Conservation (phyloP, 2,329 filamentous ascomycete genomes). For the Fusarium albosuccineum region DNA sequence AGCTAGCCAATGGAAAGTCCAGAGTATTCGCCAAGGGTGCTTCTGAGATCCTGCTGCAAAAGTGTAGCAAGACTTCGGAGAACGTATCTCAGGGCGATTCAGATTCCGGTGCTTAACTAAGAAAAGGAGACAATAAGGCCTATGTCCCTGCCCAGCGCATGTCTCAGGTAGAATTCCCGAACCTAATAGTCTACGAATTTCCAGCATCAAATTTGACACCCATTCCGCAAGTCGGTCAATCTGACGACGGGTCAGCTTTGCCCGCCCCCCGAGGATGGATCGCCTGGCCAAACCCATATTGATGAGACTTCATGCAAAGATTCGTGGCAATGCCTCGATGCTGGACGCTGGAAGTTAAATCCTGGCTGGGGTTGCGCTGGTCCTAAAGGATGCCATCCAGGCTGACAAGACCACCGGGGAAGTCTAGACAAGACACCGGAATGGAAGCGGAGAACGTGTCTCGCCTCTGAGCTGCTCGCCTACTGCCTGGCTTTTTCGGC, state of each 20-base stretch:
- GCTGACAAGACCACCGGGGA: neutral
- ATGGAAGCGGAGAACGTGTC: neutral
- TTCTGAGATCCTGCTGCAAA: constrained; percentile 66
- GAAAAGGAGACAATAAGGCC: no score
- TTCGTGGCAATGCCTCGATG: constrained; percentile 47
- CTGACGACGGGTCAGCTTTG: constrained; percentile 20
- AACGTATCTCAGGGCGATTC: constrained; percentile 70
- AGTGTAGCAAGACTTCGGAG: constrained; percentile 61
- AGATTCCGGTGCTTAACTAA: no score
- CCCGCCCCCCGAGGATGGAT: constrained; percentile 22
- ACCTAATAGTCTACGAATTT: no score
- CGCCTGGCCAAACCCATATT: constrained; percentile 33
- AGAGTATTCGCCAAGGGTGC: constrained; percentile 68
- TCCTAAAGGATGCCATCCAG: no score
- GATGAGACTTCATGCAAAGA: constrained; percentile 47
- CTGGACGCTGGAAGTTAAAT: constrained; percentile 8
- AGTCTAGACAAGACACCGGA: neutral
- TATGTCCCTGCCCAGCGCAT: no score
- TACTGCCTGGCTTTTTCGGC: no score
- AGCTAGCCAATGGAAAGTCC: constrained; percentile 57
- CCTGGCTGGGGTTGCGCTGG: constrained; percentile 38
- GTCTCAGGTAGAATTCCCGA: no score
- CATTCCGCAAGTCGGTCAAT: constrained; percentile 21
- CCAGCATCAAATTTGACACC: constrained; percentile 8
- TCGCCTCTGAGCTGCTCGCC: neutral